Evolutionary conservation across 2,329 filamentous ascomycete genomes (phyloP), one percentile per base, ranked within the genome.

Genomic region (Diplocarpon rosae): DNA sequence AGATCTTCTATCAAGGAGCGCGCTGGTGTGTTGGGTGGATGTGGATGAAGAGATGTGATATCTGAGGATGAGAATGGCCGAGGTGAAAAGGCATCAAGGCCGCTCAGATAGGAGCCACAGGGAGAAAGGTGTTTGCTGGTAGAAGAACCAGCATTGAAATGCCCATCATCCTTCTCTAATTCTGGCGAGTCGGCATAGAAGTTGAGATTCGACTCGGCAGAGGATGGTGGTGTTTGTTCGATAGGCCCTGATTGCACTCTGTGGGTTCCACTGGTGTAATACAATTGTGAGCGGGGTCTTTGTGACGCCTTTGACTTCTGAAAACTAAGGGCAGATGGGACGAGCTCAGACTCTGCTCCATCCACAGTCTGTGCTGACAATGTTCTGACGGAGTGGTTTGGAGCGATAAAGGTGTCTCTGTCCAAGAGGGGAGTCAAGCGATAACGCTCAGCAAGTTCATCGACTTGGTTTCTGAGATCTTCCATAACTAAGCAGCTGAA

Each of bases 101-200:
- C 42, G 15, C 9, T 39, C 10, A 37, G 36, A 20, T 33, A 27
- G 8, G 37, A 39, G 15, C 39, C 15, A 10, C 24, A 29, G 16
- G 29, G 32, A 29, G 37, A 35, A 66, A 52, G 67, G 64, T 53
- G 34, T 41, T 29, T 12, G 30, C 30, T 24, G 3, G 7, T 24
- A 24, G 20, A 24, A 7, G 20, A 24, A 24, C 4, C 7, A 24
- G 20, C 20, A 3, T 24, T 24, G 20, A 24, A 14, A 14, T 11
- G 20, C 10, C 37, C 11, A 31, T 17, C 10, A 4, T 34, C 14
- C 5, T 29, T 29, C 30, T 6, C 35, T 15, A 36, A 20, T 8
- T 15, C 27, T n/a, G 13, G 27, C n/a, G 16, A 28, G 8, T 15
- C 24, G 13, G 36, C 34, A 24, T 37, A 32, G 15, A 17, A 27